Base-by-base conservation (phyloP, 371 early-diverging fungal genomes). In the Mucor ambiguus region DNA sequence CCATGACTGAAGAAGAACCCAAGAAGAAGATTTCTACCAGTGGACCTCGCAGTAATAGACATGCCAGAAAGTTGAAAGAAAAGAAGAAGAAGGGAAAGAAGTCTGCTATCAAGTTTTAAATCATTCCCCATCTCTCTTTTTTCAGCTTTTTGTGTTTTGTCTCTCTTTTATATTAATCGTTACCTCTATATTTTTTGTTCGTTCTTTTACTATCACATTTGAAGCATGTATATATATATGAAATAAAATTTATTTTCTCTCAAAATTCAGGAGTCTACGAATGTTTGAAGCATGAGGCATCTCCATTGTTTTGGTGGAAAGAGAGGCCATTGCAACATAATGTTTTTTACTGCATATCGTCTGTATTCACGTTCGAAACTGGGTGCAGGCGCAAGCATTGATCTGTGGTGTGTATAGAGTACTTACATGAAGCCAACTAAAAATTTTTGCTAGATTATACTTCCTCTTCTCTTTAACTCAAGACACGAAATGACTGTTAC, bases 401-500 rank as follows among this genome's bases (percentile, higher is more conserved):
- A 28, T 28, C 52, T 28, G 52, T n/a, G 22, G 57, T 32, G 57
- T 33, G 20, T 56, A n/a, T 33, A 20, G 29, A 14, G 10, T 28
- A 9, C 7, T 4, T 4, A 14, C 5, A 18, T 20, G 2, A 30
- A 20, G 7, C 20, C 33, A 2, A 18, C n/a, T 22, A 20, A 26
- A 58, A 38, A 6, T 24, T 35, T 58, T 33, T 22, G n/a, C 6
- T 3, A 29, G 20, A 26, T 59, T 10, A 44, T 60, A n/a, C 46
- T 44, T 12, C 32, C 32, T 20, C 33, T 46, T 48, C 10, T 61
- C 32, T 22, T 49, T 24, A n/a, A 8, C 32, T 20, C 16, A 20
- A 44, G 3, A 60, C 2, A n/a, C 16, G 26, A 14, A 61, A 82
- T 83, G 83, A 78, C 83, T 16, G 72, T 83, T 9, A 80, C 83